A percentile compares a stretch with the other conserved stretches of the same genome.
Conservation (phyloP, 257 asterid genomes). For the Ilex asprella region DNA sequence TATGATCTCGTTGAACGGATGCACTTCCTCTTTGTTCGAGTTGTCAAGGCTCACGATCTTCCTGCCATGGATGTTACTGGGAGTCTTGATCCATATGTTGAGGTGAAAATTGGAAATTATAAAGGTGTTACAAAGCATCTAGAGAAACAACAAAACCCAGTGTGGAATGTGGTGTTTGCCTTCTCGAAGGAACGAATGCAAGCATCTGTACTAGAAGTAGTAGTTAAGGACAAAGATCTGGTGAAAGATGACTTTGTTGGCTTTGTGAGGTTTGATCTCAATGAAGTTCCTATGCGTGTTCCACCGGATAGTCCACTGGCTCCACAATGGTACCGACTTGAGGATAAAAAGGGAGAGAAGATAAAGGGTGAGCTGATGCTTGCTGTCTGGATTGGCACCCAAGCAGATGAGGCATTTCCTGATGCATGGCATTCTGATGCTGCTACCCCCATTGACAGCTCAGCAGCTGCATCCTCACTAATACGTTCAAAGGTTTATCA, state of each 20-base stretch:
- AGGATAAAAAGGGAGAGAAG: conserved; percentile 75
- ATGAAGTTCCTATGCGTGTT: conserved; percentile 81
- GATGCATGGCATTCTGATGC: conserved; percentile 97
- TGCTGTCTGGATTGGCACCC: conserved; percentile 91
- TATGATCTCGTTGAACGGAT: conserved; percentile 91
- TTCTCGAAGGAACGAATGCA: conserved; percentile 85
- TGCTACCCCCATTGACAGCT: conserved; percentile 67
- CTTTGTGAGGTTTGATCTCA: conserved; percentile 55
- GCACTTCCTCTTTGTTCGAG: conserved; percentile 82
- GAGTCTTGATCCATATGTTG: conserved; percentile 76
- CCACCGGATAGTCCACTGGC: conserved; percentile 97
- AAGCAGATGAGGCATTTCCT: conserved; percentile 90
- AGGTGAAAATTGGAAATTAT: conserved; percentile 71
- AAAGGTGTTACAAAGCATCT: conserved; percentile 80
- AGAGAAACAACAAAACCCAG: conserved; percentile 68
- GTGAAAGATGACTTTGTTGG: conserved; percentile 82
- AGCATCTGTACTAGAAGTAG: conserved; percentile 78
- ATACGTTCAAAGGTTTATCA: conserved; percentile 88
- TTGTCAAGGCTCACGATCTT: conserved; percentile 89
- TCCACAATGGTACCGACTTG: conserved; percentile 87
- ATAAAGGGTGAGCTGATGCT: conserved; percentile 85
- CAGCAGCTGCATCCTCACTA: conserved; percentile 58
- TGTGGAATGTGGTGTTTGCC: conserved; percentile 85
- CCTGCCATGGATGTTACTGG: conserved; percentile 86
- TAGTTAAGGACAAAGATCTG: conserved; percentile 79